phyloP scores from a whole-genome alignment of 495 filamentous ascomycete species.

The Pseudotulostoma volvatum region DNA sequence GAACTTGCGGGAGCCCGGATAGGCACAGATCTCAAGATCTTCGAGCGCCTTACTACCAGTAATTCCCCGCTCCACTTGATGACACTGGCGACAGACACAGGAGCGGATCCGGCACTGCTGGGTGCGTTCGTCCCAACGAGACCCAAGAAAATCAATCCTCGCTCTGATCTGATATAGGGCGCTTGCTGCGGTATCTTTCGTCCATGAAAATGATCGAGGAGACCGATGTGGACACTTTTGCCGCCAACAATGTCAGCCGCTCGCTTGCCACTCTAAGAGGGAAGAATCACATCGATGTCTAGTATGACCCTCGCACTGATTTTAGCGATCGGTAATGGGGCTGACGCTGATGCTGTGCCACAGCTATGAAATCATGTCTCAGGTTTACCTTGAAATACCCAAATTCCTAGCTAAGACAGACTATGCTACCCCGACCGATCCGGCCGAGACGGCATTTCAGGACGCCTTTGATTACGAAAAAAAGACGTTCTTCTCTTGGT shows the following conservation, averaged over 20 bases:
- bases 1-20: slow-evolving; percentile 6
- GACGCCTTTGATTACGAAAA: slow-evolving; percentile 2
- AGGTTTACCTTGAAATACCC: too few species aligned
- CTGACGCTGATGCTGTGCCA: too few species aligned
- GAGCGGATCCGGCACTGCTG: slow-evolving; percentile 4
- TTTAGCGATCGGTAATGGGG: too few species aligned
- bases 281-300: too few species aligned
- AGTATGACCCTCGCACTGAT: too few species aligned
- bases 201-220: slow-evolving; percentile 5
- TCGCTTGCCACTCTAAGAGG: slow-evolving; percentile 4
- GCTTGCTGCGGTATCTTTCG: slow-evolving; percentile 6
- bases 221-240: slow-evolving; percentile 3
- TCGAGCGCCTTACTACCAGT: slow-evolving; percentile 1
- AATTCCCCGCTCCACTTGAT: slow-evolving; percentile 1
- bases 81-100: slow-evolving; percentile 2
- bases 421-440: background rate
- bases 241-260: slow-evolving; percentile 6
- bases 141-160: background rate
- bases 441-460: background rate
- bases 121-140: background rate
- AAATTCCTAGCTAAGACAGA: background rate
- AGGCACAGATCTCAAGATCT: slow-evolving; percentile 3
- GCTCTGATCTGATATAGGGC: background rate
- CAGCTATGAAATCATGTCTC: too few species aligned
- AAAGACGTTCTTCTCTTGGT: slow-evolving; percentile 1